phyloP scores from a whole-genome alignment of 495 filamentous ascomycete species.

The Venustampulla echinocandica region DNA sequence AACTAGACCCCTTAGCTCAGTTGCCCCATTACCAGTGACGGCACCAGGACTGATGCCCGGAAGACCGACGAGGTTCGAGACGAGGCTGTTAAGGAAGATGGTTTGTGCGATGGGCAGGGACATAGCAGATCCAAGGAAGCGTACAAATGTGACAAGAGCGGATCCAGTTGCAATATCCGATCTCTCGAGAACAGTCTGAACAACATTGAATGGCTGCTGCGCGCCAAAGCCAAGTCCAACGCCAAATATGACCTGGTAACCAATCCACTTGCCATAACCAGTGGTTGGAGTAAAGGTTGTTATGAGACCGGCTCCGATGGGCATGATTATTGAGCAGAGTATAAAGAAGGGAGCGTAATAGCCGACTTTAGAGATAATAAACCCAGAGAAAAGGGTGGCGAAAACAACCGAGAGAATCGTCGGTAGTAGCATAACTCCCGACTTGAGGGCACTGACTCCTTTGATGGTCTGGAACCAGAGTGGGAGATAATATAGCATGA shows the following conservation, averaged over 20 bases:
- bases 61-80: slow-evolving; percentile 20
- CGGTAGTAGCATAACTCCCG: slow-evolving; percentile 64
- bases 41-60: background rate
- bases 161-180: background rate
- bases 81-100: slow-evolving; percentile 35
- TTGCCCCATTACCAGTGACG: background rate
- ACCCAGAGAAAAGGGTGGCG: slow-evolving; percentile 40
- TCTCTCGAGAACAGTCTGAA: background rate
- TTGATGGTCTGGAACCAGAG: slow-evolving; percentile 77
- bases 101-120: slow-evolving; percentile 34
- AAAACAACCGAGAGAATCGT: slow-evolving; percentile 33
- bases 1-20: background rate
- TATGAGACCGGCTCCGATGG: slow-evolving; percentile 52
- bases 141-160: slow-evolving; percentile 22
- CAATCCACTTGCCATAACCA: slow-evolving; percentile 48
- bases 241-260: slow-evolving; percentile 58
- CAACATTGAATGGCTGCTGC: slow-evolving; percentile 22
- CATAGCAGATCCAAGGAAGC: slow-evolving; percentile 38
- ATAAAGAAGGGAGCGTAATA: slow-evolving; percentile 59
- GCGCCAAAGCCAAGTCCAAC: slow-evolving; percentile 59
- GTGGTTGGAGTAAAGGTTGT: slow-evolving; percentile 47
- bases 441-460: slow-evolving; percentile 44
- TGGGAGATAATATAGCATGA: slow-evolving; percentile 49
- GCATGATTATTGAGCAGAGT: slow-evolving; percentile 38
- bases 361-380: slow-evolving; percentile 19